A percentile compares a stretch with the other conserved stretches of the same genome.
phyloP scores from a whole-genome alignment of 148 eudicot species.

The Beta vulgaris region DNA sequence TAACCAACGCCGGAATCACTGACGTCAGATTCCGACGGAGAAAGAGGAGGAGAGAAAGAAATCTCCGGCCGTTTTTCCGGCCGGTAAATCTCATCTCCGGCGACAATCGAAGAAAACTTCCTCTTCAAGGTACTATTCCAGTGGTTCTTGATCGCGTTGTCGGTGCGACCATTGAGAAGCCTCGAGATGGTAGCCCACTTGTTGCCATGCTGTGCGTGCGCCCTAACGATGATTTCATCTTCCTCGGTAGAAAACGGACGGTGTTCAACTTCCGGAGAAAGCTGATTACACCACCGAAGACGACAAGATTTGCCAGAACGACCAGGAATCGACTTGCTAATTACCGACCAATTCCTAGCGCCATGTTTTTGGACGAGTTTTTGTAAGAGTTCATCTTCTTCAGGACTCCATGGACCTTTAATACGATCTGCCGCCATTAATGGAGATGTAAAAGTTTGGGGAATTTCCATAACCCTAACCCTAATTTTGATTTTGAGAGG shows the following conservation, averaged over 20 bases:
- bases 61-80: conserved; percentile 29
- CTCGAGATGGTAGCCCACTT: conserved; percentile 71
- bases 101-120: conserved; percentile 24
- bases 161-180: conserved; percentile 57
- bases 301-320: conserved; percentile 70
- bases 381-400: conserved; percentile 46
- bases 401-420: conserved; percentile 72
- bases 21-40: conserved; percentile 42
- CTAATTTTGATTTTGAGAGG: conserved; percentile 1
- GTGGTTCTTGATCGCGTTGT: conserved; percentile 73
- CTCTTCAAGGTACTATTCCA: conserved; percentile 76
- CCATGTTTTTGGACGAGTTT: conserved; percentile 48
- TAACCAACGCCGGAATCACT: conserved; percentile 33
- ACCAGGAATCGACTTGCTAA: conserved; percentile 49
- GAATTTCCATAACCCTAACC: conserved; percentile 30
- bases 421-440: conserved; percentile 39
- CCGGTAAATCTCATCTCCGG: conserved; percentile 23
- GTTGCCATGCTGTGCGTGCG: conserved; percentile 50
- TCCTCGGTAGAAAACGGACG: conserved; percentile 55
- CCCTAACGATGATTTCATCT: conserved; percentile 46
- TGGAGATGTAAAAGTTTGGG: background rate
- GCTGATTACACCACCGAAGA: conserved; percentile 73
- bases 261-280: conserved; percentile 65
- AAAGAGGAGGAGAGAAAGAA: conserved; percentile 14
- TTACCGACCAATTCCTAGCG: conserved; percentile 59